Evolutionary conservation across 345 rosid species (phyloP), one percentile per base, ranked within the genome.

Genomic region (Lepidium africanum): DNA sequence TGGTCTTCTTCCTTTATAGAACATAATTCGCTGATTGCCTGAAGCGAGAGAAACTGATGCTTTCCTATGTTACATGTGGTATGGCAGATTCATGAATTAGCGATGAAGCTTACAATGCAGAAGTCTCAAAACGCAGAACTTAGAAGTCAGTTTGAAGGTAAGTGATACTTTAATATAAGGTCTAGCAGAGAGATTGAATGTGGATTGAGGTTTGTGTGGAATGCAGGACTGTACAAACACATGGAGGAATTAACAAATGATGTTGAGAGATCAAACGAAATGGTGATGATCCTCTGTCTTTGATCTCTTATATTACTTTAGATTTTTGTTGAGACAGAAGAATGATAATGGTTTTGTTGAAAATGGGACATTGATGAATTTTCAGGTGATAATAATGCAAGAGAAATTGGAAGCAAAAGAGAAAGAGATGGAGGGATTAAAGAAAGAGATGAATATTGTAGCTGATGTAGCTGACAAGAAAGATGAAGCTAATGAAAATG

Each of bases 121-220:
- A 94, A 87, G 82, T 86, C 93, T 42, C 91, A 85, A 76, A 91
- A 86, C 76, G 71, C 86, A 3, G 96, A 87, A 76, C 86, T 94
- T 50, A 85, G 96, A 79, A 82, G 77, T 77, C 97, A 94, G 45
- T 91, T 91, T 74, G 96, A 87, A 86, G 97, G 99, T 89, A 67
- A 40, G 81, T 52, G 41, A 12, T 65, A 45, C 36, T 3, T 64
- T 32, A 36, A 64, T 49, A 32, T 55, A 6, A 13, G 10, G 6
- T 13, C 6, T 41, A 50, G 41, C 25, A 43, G 12, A 59, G 14
- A 67, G n/a, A 45, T 74, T 42, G 14, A 10, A 43, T 43, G 5
- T 60, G 52, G 27, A 74, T 37, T 66, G 42, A 65, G 39, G 4
- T 63, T 54, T 27, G 43, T 80, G 50, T 70, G 71, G 59, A 52